Conservation (phyloP, 2,329 filamentous ascomycete species). For the Ascochyta viciae-villosae region DNA sequence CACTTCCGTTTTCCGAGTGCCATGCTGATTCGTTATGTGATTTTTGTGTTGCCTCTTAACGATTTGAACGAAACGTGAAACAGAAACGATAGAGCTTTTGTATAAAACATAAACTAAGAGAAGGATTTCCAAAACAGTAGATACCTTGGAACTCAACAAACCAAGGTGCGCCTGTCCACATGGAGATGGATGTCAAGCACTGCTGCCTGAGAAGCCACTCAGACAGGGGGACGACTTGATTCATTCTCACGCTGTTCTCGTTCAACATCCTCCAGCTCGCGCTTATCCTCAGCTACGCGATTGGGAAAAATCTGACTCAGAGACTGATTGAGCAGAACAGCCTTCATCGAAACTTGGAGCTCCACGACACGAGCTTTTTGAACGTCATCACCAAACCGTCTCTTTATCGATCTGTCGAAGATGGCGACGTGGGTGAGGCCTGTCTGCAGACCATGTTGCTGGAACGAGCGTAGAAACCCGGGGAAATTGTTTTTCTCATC, state of each 20-base stretch:
- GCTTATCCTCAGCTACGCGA: conserved; percentile 7
- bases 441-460: background rate
- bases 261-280: background rate
- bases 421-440: background rate
- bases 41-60: background rate
- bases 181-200: background rate
- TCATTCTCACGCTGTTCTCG: background rate
- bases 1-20: conserved; percentile 70
- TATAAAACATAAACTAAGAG: background rate
- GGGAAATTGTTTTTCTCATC: conserved; percentile 1
- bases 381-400: background rate
- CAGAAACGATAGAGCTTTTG: background rate
- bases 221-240: too few species aligned
- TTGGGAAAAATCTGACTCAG: conserved; percentile 3
- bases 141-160: background rate
- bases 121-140: background rate
- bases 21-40: background rate
- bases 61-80: background rate
- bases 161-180: background rate
- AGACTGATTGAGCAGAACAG: background rate
- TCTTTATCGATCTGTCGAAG: background rate
- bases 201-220: background rate
- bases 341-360: conserved; percentile 5
- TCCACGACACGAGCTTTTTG: background rate
- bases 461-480: conserved; percentile 7